A percentile compares a stretch with the other conserved stretches of the same genome.
These are phyloP conservation scores for Macrophomina phaseolina DNA, from an alignment of 2,329 filamentous ascomycete genomes.

Conservation along the genomic window DNA sequence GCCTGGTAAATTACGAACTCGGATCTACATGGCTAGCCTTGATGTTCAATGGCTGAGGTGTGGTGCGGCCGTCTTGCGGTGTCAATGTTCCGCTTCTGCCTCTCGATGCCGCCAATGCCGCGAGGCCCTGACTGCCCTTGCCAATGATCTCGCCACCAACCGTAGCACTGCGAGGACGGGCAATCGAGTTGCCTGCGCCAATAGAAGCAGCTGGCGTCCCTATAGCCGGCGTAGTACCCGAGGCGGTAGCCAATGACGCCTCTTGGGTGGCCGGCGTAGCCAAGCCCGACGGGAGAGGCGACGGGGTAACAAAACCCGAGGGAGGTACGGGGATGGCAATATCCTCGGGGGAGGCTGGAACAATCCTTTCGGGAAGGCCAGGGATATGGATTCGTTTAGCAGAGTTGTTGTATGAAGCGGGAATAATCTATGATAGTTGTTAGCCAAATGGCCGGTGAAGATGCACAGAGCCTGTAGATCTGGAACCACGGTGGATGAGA, in stretches of 20 bases:
- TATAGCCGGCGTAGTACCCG: not conserved
- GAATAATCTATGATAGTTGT: slow-evolving; percentile 71
- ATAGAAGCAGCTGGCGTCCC: not conserved
- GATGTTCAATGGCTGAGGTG: slow-evolving; percentile 27
- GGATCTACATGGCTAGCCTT: slow-evolving; percentile 26
- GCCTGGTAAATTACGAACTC: slow-evolving; percentile 14
- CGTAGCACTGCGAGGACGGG: slow-evolving; percentile 10
- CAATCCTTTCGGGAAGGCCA: slow-evolving; percentile 66
- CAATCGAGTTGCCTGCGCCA: not conserved
- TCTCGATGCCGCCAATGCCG: slow-evolving; percentile 13
- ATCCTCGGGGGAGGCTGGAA: slow-evolving; percentile 80
- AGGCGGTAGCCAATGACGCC: not conserved
- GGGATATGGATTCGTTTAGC: slow-evolving; percentile 90
- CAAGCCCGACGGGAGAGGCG: slow-evolving; percentile 37
- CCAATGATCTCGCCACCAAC: slow-evolving; percentile 17
- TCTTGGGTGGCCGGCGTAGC: slow-evolving; percentile 47
- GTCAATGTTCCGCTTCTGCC: slow-evolving; percentile 22
- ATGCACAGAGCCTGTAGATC: no score
- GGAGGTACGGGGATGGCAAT: slow-evolving; percentile 77
- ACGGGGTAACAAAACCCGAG: slow-evolving; percentile 56
- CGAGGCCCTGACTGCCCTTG: slow-evolving; percentile 17
- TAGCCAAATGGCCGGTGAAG: no score
- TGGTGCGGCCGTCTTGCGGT: slow-evolving; percentile 24
- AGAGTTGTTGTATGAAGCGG: slow-evolving; percentile 95
- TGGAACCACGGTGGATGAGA: not conserved